These are phyloP conservation scores for Moesziomyces globuligerus DNA, from an alignment of 1,284 basidiomycete genomes.

Conservation along the genomic window DNA sequence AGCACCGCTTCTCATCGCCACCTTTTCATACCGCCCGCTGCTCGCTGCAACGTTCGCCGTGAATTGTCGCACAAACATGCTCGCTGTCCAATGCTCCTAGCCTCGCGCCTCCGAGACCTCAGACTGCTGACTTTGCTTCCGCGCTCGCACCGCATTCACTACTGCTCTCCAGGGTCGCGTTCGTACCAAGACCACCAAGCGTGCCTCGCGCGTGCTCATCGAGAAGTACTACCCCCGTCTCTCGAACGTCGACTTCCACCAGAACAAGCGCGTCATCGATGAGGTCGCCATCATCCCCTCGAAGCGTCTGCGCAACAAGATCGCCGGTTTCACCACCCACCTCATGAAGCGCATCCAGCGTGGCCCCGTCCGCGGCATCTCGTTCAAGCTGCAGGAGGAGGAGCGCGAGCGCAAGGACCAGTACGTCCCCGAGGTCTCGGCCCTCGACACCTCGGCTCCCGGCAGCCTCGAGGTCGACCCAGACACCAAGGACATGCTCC, in stretches of 20 bases:
- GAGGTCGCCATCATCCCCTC: slow-evolving; percentile 91
- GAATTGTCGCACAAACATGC: not conserved
- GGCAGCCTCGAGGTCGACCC: slow-evolving; percentile 67
- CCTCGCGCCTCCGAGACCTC: too few species aligned
- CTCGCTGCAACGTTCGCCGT: not conserved
- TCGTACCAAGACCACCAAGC: slow-evolving; percentile 99
- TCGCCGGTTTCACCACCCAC: slow-evolving; percentile 99
- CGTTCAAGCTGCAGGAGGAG: slow-evolving; percentile 99
- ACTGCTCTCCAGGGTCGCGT: slow-evolving; percentile 86
- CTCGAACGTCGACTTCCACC: slow-evolving; percentile 70
- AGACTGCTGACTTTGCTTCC: slow-evolving; percentile 8
- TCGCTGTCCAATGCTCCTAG: slow-evolving; percentile 1
- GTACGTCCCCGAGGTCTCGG: slow-evolving; percentile 68
- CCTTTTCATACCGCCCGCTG: not conserved
- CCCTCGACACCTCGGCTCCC: slow-evolving; percentile 64
- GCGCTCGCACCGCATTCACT: not conserved
- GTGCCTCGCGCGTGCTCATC: slow-evolving; percentile 97
- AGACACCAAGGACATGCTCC: slow-evolving; percentile 67
- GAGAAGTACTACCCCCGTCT: slow-evolving; percentile 87
- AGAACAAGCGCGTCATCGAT: slow-evolving; percentile 99
- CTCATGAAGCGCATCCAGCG: slow-evolving; percentile 99
- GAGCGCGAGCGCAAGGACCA: slow-evolving; percentile 92
- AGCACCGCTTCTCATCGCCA: too few species aligned
- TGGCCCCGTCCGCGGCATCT: slow-evolving; percentile 99
- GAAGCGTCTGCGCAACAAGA: slow-evolving; percentile 99